phyloP scores from a whole-genome alignment of 352 stramenopile species.

The Phytophthora foliorum region DNA sequence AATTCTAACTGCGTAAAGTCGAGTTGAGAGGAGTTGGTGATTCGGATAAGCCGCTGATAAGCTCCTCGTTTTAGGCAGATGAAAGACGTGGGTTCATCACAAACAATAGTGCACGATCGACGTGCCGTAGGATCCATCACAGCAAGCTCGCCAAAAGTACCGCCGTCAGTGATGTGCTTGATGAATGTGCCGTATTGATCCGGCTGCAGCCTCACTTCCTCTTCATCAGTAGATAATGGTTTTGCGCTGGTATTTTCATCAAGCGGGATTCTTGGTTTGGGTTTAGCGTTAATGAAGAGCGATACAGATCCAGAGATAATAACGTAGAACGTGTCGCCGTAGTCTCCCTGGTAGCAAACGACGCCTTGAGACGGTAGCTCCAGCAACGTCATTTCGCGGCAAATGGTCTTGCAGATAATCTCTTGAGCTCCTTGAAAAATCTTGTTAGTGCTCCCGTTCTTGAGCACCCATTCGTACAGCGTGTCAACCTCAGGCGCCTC shows the following conservation, averaged over 20 bases:
- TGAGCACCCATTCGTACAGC: slow-evolving; percentile 83
- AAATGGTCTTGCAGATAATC: slow-evolving; percentile 91
- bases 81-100: slow-evolving; percentile 78
- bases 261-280: slow-evolving; percentile 36
- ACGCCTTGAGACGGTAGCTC: slow-evolving; percentile 67
- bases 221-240: slow-evolving; percentile 23
- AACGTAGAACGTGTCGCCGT: slow-evolving; percentile 85
- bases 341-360: slow-evolving; percentile 88
- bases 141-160: slow-evolving; percentile 83
- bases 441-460: slow-evolving; percentile 85
- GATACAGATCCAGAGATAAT: slow-evolving; percentile 81
- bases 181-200: slow-evolving; percentile 77
- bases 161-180: slow-evolving; percentile 77
- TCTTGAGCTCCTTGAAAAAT: slow-evolving; percentile 87
- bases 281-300: slow-evolving; percentile 77
- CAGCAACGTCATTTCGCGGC: slow-evolving; percentile 86
- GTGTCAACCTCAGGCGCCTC: slow-evolving; percentile 73
- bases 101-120: slow-evolving; percentile 80
- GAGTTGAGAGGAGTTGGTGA: slow-evolving; percentile 82
- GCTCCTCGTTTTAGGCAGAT: slow-evolving; percentile 85
- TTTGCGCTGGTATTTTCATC: slow-evolving; percentile 33
- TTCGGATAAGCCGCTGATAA: slow-evolving; percentile 87
- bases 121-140: slow-evolving; percentile 83
- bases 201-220: slow-evolving; percentile 36
- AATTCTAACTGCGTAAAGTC: slow-evolving; percentile 89